Evolutionary conservation across 2,329 filamentous ascomycete genomes (phyloP).

Genomic region (Aspergillus amoenus): DNA sequence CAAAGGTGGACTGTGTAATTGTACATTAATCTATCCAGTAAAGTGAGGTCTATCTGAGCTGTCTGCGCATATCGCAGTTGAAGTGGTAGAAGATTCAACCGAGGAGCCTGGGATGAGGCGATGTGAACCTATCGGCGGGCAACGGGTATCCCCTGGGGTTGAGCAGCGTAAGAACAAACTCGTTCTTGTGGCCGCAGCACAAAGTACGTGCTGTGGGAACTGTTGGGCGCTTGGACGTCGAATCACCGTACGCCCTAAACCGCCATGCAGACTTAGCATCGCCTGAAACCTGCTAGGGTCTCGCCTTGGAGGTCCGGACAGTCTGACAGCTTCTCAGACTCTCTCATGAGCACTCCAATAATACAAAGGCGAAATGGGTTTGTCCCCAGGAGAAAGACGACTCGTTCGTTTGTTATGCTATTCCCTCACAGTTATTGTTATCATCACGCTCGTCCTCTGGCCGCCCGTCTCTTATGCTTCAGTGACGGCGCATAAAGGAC

Average conservation of each 20-base stretch:
- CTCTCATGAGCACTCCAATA: neutral
- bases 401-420: neutral
- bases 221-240: neutral
- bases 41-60: no score
- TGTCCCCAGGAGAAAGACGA: conserved; percentile 7
- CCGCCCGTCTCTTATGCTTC: neutral
- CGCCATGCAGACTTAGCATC: neutral
- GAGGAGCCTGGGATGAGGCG: no score
- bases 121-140: no score
- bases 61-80: no score
- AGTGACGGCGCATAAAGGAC: neutral
- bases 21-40: no score
- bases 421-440: neutral
- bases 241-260: neutral
- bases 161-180: no score
- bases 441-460: conserved; percentile 1
- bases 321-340: neutral
- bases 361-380: neutral
- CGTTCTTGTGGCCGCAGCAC: no score
- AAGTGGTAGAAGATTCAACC: no score
- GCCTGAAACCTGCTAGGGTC: neutral
- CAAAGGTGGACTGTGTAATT: no score
- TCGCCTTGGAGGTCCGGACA: neutral
- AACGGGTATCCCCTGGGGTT: no score
- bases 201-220: neutral